Percentiles rank a stretch among this genome's conserved stretches.
These are phyloP conservation scores for Ascochyta lentis DNA, from an alignment of 2,329 filamentous ascomycete genomes.

Conservation along the genomic window DNA sequence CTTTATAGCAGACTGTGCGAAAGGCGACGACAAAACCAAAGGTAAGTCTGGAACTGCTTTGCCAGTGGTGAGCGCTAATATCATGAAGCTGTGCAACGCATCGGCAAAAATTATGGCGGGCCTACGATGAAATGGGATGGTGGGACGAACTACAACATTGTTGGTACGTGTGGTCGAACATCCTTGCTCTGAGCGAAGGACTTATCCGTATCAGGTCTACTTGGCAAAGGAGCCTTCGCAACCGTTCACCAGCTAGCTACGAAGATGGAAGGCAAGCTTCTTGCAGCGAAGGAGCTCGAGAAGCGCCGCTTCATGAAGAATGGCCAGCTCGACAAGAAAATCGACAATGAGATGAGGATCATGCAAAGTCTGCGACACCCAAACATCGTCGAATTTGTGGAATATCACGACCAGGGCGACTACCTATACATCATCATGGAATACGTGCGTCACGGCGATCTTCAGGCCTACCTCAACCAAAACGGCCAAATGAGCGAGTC, in stretches of 20 bases:
- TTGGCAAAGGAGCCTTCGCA: slow-evolving; percentile 95
- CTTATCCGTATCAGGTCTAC: slow-evolving; percentile 57
- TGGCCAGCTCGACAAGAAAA: slow-evolving; percentile 84
- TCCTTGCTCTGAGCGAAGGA: neutral
- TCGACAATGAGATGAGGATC: slow-evolving; percentile 96
- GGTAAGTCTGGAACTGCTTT: slow-evolving; percentile 7
- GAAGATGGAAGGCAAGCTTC: slow-evolving; percentile 81
- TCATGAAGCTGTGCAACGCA: slow-evolving; percentile 25
- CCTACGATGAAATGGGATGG: slow-evolving; percentile 81
- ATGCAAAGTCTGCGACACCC: slow-evolving; percentile 85
- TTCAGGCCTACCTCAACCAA: slow-evolving; percentile 74
- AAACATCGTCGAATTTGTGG: slow-evolving; percentile 91
- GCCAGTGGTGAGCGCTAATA: slow-evolving; percentile 1
- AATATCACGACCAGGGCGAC: slow-evolving; percentile 81
- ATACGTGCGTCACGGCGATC: slow-evolving; percentile 80
- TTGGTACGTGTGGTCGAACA: slow-evolving; percentile 45
- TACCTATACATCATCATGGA: slow-evolving; percentile 98
- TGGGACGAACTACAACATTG: slow-evolving; percentile 82
- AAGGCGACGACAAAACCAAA: slow-evolving; percentile 34
- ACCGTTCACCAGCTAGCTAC: slow-evolving; percentile 89
- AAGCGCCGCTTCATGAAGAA: slow-evolving; percentile 95
- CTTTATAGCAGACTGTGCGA: slow-evolving; percentile 62
- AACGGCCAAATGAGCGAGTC: slow-evolving; percentile 69
- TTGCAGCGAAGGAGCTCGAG: slow-evolving; percentile 93
- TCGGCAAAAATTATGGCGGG: slow-evolving; percentile 36